Conservation (phyloP, 257 asterid species). For the Coffea eugenioides region DNA sequence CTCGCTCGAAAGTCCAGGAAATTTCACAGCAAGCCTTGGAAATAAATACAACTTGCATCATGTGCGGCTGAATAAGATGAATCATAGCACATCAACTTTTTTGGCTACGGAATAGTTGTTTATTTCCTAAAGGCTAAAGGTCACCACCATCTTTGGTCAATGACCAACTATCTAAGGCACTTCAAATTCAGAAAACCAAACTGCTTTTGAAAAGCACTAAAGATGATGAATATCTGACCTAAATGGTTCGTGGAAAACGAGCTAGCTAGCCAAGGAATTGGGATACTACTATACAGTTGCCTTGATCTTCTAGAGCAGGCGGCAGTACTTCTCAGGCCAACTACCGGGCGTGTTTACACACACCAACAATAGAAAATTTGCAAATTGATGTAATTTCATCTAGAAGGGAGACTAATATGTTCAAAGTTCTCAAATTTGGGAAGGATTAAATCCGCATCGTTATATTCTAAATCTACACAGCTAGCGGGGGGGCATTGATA, state of each 20-base stretch:
- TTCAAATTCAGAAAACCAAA: background rate
- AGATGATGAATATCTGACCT: background rate
- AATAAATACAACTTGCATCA: background rate
- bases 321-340: background rate
- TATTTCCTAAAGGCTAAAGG: background rate
- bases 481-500: too few species aligned
- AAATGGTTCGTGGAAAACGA: background rate
- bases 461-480: too few species aligned
- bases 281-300: too few species aligned
- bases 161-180: constrained; percentile 8
- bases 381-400: too few species aligned
- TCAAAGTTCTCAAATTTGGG: too few species aligned
- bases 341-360: background rate
- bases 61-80: background rate
- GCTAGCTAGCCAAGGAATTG: background rate
- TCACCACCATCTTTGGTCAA: background rate
- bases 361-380: too few species aligned
- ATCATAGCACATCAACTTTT: background rate
- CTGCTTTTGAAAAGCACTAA: background rate
- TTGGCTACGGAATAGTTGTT: background rate
- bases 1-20: background rate
- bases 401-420: too few species aligned
- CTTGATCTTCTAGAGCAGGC: background rate
- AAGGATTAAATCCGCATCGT: too few species aligned
- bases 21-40: background rate